Evolutionary conservation across 768 basidiomycete genomes (phyloP).

Genomic region (Stropharia rugosoannulata): DNA sequence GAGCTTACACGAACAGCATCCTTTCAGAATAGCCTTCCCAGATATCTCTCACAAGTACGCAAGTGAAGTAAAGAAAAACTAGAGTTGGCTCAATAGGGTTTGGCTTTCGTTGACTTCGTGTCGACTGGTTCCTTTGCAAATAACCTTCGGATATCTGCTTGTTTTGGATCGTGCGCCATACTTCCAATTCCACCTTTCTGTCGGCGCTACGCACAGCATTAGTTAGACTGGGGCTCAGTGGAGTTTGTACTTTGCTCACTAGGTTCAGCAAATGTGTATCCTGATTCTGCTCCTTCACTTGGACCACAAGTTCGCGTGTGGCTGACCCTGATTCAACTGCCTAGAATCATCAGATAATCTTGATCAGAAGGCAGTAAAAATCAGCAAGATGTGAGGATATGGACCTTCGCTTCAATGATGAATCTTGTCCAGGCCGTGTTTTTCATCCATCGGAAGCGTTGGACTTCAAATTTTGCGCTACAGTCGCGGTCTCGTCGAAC

Average conservation of each 20-base stretch:
- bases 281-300: slow-evolving; percentile 19
- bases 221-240: not conserved
- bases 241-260: slow-evolving; percentile 37
- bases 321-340: not conserved
- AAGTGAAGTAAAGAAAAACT: not conserved
- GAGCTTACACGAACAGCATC: too few relatives aligned
- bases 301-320: not conserved
- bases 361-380: not conserved
- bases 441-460: slow-evolving; percentile 47
- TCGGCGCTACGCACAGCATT: slow-evolving; percentile 33
- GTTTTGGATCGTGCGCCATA: slow-evolving; percentile 68
- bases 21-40: too few relatives aligned
- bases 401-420: slow-evolving; percentile 19
- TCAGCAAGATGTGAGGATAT: not conserved
- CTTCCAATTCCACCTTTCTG: slow-evolving; percentile 80
- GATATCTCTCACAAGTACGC: too few relatives aligned
- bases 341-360: not conserved
- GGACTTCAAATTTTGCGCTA: slow-evolving; percentile 14
- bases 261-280: slow-evolving; percentile 55
- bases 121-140: slow-evolving; percentile 43
- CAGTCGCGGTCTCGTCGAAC: slow-evolving; percentile 33
- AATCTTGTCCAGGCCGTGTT: slow-evolving; percentile 76
- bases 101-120: not conserved
- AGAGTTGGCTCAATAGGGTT: not conserved
- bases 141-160: slow-evolving; percentile 74